Evolutionary conservation across 2,329 filamentous ascomycete species (phyloP).

Genomic region (Biscogniauxia mediterranea): DNA sequence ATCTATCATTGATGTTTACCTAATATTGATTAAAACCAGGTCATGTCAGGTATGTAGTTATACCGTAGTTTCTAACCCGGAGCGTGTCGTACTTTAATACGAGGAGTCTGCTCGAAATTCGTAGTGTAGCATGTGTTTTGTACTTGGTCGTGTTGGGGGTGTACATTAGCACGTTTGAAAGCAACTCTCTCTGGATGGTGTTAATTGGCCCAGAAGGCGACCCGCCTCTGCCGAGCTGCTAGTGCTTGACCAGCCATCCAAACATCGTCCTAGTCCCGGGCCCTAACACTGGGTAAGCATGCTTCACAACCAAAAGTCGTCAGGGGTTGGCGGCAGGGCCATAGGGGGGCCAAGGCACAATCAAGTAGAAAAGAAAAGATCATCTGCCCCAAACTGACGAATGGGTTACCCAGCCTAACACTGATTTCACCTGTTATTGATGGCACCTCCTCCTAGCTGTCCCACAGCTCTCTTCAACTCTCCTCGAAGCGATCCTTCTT

Average conservation of each 20-base stretch:
- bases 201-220: neutral
- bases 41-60: too few species aligned
- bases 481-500: neutral
- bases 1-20: too few species aligned
- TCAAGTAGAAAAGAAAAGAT: neutral
- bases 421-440: neutral
- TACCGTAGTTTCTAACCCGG: too few species aligned
- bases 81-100: too few species aligned
- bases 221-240: neutral
- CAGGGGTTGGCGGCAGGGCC: neutral
- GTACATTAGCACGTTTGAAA: neutral
- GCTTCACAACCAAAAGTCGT: neutral
- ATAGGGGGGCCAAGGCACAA: neutral
- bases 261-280: neutral
- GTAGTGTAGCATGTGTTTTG: too few species aligned
- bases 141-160: neutral
- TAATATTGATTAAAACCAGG: too few species aligned
- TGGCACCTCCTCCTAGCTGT: neutral
- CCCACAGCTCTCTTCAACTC: neutral
- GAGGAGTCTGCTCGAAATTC: too few species aligned
- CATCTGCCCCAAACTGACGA: neutral
- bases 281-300: neutral
- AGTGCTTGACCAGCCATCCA: neutral
- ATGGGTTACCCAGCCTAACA: neutral
- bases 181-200: neutral